Evolutionary conservation across 345 rosid genomes (phyloP).

Genomic region (Eucalyptus curtisii): DNA sequence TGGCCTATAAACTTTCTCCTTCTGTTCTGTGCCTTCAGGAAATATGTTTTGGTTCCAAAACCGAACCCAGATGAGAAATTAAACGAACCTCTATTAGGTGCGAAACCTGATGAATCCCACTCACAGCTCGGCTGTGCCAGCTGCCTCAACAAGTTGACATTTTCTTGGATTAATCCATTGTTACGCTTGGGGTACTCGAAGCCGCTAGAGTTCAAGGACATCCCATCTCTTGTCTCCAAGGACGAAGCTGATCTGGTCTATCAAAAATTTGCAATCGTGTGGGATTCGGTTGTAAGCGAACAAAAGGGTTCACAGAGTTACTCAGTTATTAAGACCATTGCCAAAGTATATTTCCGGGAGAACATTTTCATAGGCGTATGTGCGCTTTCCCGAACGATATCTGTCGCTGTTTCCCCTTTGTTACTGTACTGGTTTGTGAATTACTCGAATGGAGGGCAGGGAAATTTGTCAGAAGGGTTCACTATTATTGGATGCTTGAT

Average conservation of each 20-base stretch:
- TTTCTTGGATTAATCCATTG: constrained; percentile 24
- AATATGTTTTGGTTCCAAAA: constrained; percentile 1
- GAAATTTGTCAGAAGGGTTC: constrained; percentile 28
- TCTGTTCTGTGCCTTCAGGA: constrained; percentile 42
- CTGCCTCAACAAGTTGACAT: constrained; percentile 30
- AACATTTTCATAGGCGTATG: constrained; percentile 28
- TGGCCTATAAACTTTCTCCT: constrained; percentile 45
- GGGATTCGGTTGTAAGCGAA: neutral
- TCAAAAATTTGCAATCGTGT: neutral
- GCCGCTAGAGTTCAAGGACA: constrained; percentile 2
- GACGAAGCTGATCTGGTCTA: constrained; percentile 8
- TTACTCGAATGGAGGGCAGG: constrained; percentile 18
- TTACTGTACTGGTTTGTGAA: constrained; percentile 33
- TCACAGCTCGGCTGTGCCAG: constrained; percentile 21
- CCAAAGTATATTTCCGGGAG: constrained; percentile 40
- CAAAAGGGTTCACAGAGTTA: neutral
- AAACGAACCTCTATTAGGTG: constrained; percentile 32
- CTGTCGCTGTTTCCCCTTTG: constrained; percentile 27
- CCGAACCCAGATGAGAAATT: constrained; percentile 5
- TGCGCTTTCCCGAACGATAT: constrained; percentile 35
- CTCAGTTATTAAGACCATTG: constrained; percentile 11
- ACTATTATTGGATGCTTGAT: constrained; percentile 26
- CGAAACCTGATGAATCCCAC: constrained; percentile 4
- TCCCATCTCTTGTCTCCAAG: constrained; percentile 8
- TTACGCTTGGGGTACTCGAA: constrained; percentile 10